A percentile compares a stretch with the other conserved stretches of the same genome.
Evolutionary conservation across 2,329 filamentous ascomycete species (phyloP).

Genomic region (Aulographum hederae): DNA sequence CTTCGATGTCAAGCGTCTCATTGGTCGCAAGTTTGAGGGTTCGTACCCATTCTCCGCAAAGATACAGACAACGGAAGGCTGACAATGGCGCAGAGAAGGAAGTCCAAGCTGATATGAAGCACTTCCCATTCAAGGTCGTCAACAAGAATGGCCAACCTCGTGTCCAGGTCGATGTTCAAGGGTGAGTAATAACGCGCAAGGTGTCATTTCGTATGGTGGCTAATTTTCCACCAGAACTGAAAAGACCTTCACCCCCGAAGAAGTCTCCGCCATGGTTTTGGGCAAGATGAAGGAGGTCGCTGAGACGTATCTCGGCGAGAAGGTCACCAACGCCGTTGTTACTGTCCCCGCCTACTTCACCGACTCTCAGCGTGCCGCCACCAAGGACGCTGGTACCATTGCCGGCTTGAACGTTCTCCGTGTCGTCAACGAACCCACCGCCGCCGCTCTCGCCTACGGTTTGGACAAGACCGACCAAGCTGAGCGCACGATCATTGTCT

Average conservation of each 20-base stretch:
- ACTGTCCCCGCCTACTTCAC: conserved; percentile 99
- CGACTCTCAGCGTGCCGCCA: conserved; percentile 98
- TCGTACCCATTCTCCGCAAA: too few relatives aligned
- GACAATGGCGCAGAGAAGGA: conserved; percentile 44
- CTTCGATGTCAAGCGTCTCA: conserved; percentile 32
- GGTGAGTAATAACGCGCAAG: conserved; percentile 1
- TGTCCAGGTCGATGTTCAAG: conserved; percentile 7
- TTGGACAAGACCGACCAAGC: conserved; percentile 83
- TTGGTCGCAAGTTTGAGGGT: conserved; percentile 31
- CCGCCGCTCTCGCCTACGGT: conserved; percentile 95
- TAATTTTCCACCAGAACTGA: conserved; percentile 16
- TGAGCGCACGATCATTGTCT: conserved; percentile 98
- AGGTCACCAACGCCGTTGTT: conserved; percentile 74
- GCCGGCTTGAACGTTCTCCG: conserved; percentile 94
- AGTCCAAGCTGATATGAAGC: conserved; percentile 86
- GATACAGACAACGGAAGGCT: too few relatives aligned
- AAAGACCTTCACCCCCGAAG: conserved; percentile 65
- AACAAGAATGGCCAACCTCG: conserved; percentile 80
- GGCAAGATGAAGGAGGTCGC: conserved; percentile 75
- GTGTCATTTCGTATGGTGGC: conserved; percentile 7
- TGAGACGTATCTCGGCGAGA: conserved; percentile 63
- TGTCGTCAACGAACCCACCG: conserved; percentile 99
- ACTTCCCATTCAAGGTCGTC: conserved; percentile 92
- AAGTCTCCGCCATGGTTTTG: conserved; percentile 64
- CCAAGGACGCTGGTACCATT: conserved; percentile 98